Conservation (phyloP, 2,329 filamentous ascomycete genomes). For the Aspergillus phoenicis region DNA sequence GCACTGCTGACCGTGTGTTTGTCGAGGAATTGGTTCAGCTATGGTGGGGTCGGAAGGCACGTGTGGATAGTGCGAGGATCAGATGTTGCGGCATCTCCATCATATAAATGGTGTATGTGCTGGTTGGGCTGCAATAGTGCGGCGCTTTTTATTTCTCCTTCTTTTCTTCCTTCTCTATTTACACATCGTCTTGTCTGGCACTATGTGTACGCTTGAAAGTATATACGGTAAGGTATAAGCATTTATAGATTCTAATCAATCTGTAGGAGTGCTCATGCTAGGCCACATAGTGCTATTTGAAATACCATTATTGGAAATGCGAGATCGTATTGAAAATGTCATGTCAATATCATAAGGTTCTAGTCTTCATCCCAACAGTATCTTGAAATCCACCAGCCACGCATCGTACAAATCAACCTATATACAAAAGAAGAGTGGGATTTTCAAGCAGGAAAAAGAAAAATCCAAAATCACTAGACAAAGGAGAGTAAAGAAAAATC, state of each 20-base stretch:
- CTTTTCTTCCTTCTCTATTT: background rate
- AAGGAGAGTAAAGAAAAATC: background rate
- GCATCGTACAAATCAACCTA: background rate
- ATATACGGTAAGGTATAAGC: background rate
- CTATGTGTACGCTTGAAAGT: background rate
- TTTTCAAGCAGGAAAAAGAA: background rate
- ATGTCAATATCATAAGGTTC: background rate
- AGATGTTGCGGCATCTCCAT: conserved; percentile 53
- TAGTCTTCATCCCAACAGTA: background rate
- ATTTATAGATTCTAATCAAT: background rate
- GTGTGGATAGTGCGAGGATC: conserved; percentile 47
- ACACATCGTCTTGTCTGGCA: background rate
- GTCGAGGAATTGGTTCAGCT: conserved; percentile 48
- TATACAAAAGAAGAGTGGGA: background rate
- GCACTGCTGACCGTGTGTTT: conserved; percentile 49
- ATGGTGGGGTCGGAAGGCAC: conserved; percentile 50
- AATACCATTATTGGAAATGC: no score
- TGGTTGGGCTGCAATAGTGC: background rate
- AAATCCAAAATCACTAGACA: background rate
- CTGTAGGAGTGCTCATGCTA: background rate
- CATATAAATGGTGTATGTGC: conserved; percentile 28
- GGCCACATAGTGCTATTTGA: background rate
- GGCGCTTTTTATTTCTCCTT: background rate
- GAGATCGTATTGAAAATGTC: background rate
- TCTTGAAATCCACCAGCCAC: background rate